Percentiles rank a stretch among this genome's conserved stretches.
Evolutionary conservation across 2,329 filamentous ascomycete genomes (phyloP).

Genomic region (Colletotrichum shisoi): DNA sequence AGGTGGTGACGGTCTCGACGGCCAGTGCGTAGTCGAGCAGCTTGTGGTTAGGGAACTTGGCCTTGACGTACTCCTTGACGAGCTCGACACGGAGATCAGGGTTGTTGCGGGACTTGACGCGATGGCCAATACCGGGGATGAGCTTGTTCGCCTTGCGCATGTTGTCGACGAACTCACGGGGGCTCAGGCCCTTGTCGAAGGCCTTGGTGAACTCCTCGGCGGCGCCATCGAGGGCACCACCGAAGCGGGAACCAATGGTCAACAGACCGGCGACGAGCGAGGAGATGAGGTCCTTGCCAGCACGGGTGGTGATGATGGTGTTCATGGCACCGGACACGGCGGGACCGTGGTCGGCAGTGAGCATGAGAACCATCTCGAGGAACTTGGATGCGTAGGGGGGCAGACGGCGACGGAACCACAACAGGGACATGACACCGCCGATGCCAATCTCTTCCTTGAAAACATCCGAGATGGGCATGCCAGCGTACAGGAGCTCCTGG

Average conservation of each 20-base stretch:
- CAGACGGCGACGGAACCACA: slow-evolving; percentile 99
- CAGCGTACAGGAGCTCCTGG: slow-evolving; percentile 97
- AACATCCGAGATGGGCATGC: slow-evolving; percentile 99
- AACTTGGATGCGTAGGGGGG: slow-evolving; percentile 98
- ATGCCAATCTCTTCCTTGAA: slow-evolving; percentile 99
- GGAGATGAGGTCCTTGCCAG: slow-evolving; percentile 97
- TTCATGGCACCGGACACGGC: slow-evolving; percentile 99
- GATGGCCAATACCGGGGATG: slow-evolving; percentile 98
- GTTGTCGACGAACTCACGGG: slow-evolving; percentile 97
- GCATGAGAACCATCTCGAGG: slow-evolving; percentile 99
- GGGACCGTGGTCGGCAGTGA: slow-evolving; percentile 98
- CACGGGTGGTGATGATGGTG: slow-evolving; percentile 99
- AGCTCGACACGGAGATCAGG: slow-evolving; percentile 99
- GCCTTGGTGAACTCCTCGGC: slow-evolving; percentile 99
- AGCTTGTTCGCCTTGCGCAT: slow-evolving; percentile 99
- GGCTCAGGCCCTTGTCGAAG: slow-evolving; percentile 96
- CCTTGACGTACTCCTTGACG: slow-evolving; percentile 97
- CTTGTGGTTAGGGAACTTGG: slow-evolving; percentile 98
- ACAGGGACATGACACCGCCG: slow-evolving; percentile 98
- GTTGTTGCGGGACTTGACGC: slow-evolving; percentile 99
- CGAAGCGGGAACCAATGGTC: slow-evolving; percentile 97
- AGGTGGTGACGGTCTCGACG: slow-evolving; percentile 97
- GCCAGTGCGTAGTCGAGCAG: slow-evolving; percentile 98
- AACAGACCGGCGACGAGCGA: slow-evolving; percentile 95
- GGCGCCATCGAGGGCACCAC: slow-evolving; percentile 96